Evolutionary conservation across 2,329 filamentous ascomycete genomes (phyloP).

Genomic region (Penicillium expansum): DNA sequence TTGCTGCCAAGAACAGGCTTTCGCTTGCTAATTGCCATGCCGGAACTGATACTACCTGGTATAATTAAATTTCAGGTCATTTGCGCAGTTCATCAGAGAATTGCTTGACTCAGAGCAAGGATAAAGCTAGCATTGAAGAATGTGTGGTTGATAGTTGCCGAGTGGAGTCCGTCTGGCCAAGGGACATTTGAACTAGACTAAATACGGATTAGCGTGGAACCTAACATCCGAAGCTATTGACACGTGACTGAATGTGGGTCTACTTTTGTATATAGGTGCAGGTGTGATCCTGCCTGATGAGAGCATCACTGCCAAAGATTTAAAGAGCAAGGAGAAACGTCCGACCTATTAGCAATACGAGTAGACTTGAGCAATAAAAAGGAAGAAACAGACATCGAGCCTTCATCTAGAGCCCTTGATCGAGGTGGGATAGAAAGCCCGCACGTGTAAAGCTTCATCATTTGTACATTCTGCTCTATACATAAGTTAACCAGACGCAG

Average conservation of each 20-base stretch:
- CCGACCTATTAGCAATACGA: not conserved
- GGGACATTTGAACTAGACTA: not conserved
- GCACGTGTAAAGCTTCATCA: not conserved
- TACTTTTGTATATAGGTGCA: not conserved
- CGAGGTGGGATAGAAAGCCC: not conserved
- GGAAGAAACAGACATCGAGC: not conserved
- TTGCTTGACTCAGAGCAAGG: conserved; percentile 42
- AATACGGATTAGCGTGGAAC: not conserved
- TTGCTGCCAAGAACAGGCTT: conserved; percentile 25
- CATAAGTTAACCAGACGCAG: not conserved
- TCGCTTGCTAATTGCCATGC: conserved; percentile 15
- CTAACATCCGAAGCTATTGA: fast-evolving
- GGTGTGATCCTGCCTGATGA: not conserved
- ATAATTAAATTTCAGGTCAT: conserved; percentile 47
- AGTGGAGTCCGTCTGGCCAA: conserved; percentile 34
- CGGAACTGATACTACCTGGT: conserved; percentile 41
- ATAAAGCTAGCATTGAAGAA: conserved; percentile 19
- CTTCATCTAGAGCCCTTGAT: not conserved
- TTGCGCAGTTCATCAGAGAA: conserved; percentile 35
- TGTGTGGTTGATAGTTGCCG: conserved; percentile 47
- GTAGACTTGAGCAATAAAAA: no score
- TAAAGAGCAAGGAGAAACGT: not conserved
- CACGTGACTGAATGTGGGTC: not conserved
- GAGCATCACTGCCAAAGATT: not conserved
- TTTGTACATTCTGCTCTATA: not conserved